Evolutionary conservation across 2,329 filamentous ascomycete genomes (phyloP).

Genomic region (Grosmannia huntii): DNA sequence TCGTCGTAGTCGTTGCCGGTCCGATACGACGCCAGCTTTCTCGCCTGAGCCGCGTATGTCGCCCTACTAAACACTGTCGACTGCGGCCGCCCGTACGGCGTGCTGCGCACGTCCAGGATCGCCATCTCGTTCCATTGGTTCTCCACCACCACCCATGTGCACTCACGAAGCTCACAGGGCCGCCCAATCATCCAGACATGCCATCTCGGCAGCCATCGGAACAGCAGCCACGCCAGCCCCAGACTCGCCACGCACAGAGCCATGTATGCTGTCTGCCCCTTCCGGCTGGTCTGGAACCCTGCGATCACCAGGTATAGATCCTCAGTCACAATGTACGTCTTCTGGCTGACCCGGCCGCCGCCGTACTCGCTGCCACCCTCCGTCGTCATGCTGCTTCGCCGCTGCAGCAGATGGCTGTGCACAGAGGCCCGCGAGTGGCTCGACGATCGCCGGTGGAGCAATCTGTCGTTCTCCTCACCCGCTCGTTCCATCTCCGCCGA

Average conservation of each 20-base stretch:
- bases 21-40: neutral
- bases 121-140: slow-evolving; percentile 94
- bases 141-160: slow-evolving; percentile 85
- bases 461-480: slow-evolving; percentile 28
- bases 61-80: slow-evolving; percentile 55
- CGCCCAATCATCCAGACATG: slow-evolving; percentile 64
- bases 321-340: slow-evolving; percentile 85
- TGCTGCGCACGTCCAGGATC: slow-evolving; percentile 53
- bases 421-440: slow-evolving; percentile 42
- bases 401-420: slow-evolving; percentile 54
- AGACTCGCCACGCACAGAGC: slow-evolving; percentile 57
- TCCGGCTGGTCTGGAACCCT: slow-evolving; percentile 67
- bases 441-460: slow-evolving; percentile 49
- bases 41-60: neutral
- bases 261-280: slow-evolving; percentile 58
- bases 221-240: slow-evolving; percentile 70
- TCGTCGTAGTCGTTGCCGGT: neutral
- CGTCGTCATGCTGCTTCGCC: slow-evolving; percentile 57
- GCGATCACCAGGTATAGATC: slow-evolving; percentile 90
- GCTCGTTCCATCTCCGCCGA: slow-evolving; percentile 22
- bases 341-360: slow-evolving; percentile 63
- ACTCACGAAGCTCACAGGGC: slow-evolving; percentile 55
- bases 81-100: slow-evolving; percentile 39
- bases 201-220: slow-evolving; percentile 86
- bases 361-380: slow-evolving; percentile 39